Base-by-base conservation (phyloP, 2,329 filamentous ascomycete species). In the Endocalyx cinctus region DNA sequence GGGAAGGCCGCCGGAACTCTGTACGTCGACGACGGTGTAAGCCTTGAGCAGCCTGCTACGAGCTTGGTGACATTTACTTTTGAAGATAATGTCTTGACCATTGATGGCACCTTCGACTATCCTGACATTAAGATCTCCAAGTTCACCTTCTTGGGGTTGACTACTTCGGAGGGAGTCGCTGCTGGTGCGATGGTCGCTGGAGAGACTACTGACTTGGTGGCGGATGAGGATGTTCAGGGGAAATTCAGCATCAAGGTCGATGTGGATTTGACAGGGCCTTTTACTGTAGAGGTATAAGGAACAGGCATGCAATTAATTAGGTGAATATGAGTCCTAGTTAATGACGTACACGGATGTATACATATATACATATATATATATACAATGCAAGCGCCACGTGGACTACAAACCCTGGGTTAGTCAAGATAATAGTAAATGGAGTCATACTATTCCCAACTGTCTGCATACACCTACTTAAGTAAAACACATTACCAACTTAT, bases 11-110 rank as follows among this genome's bases (percentile, higher is more conserved):
- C 52, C 2, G 87, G 87, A 0, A 66, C 69, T 32, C 64, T 92
- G 36, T 92, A 89, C 54, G 62, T 92, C 5, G 87, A 92, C 46
- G 86, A 94, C 40, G 87, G 87, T 7, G 77, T 79, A 38, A 79
- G 72, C 17, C 47, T 89, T 31, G 62, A 74, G 38, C 84, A 84
- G 57, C 41, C 60, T 3, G 55, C 48, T 1, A 74, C 68, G n/a
- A 76, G 70, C 6, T 62, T 74, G 35, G 67, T 88, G 33, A 57
- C 62, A 11, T 84, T 89, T 46, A 47, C 54, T 7, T 89, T 77
- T 51, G 60, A 67, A 28, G 53, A 67, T 3, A 72, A 73, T 20
- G 59, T 61, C 35, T 66, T 84, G 16, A 59, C 46, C 0, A 58
- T 70, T 22, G 62, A 58, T 2, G 80, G 79, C 1, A 55, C 48